phyloP scores from a whole-genome alignment of 352 stramenopile genomes.

The Phytophthora pluvialis region DNA sequence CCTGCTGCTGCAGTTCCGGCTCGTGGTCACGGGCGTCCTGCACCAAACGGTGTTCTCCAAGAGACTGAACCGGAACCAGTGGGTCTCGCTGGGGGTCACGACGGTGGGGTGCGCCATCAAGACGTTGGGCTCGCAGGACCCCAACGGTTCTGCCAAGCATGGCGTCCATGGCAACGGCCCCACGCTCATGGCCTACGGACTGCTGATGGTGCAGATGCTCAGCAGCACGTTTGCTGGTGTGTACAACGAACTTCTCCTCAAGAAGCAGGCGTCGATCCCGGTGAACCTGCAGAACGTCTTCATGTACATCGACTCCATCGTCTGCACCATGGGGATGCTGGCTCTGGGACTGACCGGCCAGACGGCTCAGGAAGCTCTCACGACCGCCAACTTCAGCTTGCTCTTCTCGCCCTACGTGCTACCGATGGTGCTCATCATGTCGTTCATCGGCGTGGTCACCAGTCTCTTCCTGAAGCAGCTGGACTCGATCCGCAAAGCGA shows the following conservation, averaged over 20 bases:
- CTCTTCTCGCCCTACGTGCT: conserved; percentile 80
- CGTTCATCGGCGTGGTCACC: conserved; percentile 79
- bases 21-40: conserved; percentile 80
- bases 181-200: conserved; percentile 58
- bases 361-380: conserved; percentile 63
- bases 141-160: conserved; percentile 21
- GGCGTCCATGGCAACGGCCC: conserved; percentile 9
- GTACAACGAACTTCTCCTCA: conserved; percentile 87
- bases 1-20: conserved; percentile 78
- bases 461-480: conserved; percentile 84
- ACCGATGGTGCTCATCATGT: conserved; percentile 88
- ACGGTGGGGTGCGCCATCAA: conserved; percentile 83
- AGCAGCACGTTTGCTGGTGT: conserved; percentile 84
- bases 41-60: conserved; percentile 84
- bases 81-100: conserved; percentile 71
- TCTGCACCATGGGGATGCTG: conserved; percentile 73
- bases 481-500: conserved; percentile 82
- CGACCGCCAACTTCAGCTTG: conserved; percentile 51
- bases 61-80: conserved; percentile 78
- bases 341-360: conserved; percentile 71
- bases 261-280: conserved; percentile 72
- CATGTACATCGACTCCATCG: conserved; percentile 87
- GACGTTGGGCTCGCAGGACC: conserved; percentile 52
- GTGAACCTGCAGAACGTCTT: conserved; percentile 87
- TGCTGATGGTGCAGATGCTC: conserved; percentile 79